These are phyloP conservation scores for Podaxis sp. DNA, from an alignment of 768 basidiomycete species.

Conservation along the genomic window DNA sequence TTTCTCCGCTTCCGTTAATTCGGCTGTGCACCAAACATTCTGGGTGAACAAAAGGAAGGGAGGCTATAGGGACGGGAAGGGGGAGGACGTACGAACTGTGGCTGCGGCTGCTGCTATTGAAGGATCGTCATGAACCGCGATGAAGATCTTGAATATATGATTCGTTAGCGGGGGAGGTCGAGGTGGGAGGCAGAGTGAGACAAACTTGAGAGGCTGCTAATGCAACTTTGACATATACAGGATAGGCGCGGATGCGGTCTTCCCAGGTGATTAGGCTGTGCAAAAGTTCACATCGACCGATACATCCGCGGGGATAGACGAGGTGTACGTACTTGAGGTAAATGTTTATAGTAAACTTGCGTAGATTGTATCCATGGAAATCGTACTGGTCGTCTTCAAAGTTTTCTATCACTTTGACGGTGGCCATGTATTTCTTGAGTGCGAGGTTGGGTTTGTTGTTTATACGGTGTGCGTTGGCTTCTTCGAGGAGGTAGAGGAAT, in stretches of 20 bases:
- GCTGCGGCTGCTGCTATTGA: constrained; percentile 46
- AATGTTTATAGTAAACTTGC: constrained; percentile 84
- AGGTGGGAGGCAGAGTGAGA: not conserved
- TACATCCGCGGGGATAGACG: not conserved
- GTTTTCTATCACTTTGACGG: constrained; percentile 83
- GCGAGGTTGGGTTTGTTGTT: constrained; percentile 72
- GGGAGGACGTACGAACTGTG: constrained; percentile 34
- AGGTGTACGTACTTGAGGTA: constrained; percentile 70
- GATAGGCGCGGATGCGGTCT: constrained; percentile 74
- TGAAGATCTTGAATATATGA: constrained; percentile 58
- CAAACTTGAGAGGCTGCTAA: constrained; percentile 67
- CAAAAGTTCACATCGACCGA: not conserved
- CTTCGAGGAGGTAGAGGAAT: constrained; percentile 80
- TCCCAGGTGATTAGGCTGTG: constrained; percentile 79
- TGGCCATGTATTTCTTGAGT: constrained; percentile 78
- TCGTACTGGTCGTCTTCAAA: constrained; percentile 97
- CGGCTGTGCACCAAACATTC: constrained; percentile 25
- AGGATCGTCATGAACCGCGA: constrained; percentile 71
- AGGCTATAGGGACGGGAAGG: no score
- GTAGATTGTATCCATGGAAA: constrained; percentile 93
- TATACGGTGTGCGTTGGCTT: constrained; percentile 69
- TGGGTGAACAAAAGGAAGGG: constrained; percentile 2
- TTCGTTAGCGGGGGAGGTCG: constrained; percentile 9
- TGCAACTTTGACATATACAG: constrained; percentile 72
- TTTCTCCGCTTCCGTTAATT: constrained; percentile 64